Base-by-base conservation (phyloP, 176 grass and related monocot genomes). In the Triticum dicoccoides region DNA sequence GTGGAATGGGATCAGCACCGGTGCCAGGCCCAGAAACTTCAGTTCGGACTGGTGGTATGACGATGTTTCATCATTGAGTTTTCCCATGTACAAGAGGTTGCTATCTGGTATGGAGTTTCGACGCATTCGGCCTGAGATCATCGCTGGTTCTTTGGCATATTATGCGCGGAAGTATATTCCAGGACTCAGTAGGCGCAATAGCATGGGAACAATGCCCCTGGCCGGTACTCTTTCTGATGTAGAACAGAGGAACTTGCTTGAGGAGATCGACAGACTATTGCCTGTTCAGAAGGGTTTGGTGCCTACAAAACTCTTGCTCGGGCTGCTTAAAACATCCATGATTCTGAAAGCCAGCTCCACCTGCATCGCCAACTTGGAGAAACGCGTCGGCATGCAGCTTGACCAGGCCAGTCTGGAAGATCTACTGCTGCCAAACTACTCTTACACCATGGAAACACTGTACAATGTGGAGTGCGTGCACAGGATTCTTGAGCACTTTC, bases 41-140 rank as follows among this genome's bases (percentile, higher is more conserved):
- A 94, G 88, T 88, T 80, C 89, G n/a, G 91, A 95, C 65, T 97
- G 95, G 95, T 97, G 95, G 95, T 98, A 93, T 35, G 95, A 93
- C 25, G 95, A 97, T 80, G 95, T 65, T 59, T 85, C 91, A 17
- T 88, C 82, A 29, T 91, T 97, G 87, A 93, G 90, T 77, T 95
- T 97, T 24, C 80, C 87, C 18, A 82, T 87, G 84, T 95, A 97
- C 84, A 97, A 87, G 83, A 94, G 87, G 38, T 87, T 97, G 63
- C 89, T 97, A 52, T 87, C 89, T n/a, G 88, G 86, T 14, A 95
- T 97, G 92, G 93, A 95, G 77, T 91, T 82, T 47, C 87, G 95
- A 80, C 81, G 92, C 56, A 86, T 97, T 11, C 72, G 79, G 12
- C 90, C 79, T 65, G 95, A 97, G 70, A 93, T 86, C 32, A 82